Evolutionary conservation across 805 yeast species (phyloP).

Genomic region (Barnettozyma populi): DNA sequence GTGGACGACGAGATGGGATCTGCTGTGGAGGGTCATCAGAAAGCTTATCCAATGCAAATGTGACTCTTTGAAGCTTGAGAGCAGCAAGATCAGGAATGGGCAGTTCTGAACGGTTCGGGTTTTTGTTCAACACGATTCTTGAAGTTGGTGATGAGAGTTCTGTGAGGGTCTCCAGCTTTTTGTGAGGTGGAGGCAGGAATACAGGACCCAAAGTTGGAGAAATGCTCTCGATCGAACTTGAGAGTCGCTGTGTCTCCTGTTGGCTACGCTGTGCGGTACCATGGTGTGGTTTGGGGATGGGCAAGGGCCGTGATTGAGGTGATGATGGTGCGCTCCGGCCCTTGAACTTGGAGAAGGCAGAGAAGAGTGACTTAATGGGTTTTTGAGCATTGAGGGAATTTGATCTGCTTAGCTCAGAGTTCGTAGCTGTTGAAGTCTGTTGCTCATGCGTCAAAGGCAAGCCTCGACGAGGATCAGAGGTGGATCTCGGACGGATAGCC

Average conservation of each 20-base stretch:
- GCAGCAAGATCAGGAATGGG: constrained; percentile 28
- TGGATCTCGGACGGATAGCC: constrained; percentile 23
- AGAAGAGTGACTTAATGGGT: constrained; percentile 26
- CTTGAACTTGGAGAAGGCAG: constrained; percentile 27
- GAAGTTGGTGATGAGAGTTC: neutral
- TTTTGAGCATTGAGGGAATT: constrained; percentile 18
- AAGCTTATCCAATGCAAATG: constrained; percentile 71
- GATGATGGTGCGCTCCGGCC: constrained; percentile 16
- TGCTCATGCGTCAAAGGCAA: neutral
- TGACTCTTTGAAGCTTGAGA: constrained; percentile 52
- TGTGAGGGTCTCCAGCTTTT: constrained; percentile 6
- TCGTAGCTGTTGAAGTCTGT: neutral
- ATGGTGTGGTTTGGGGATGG: constrained; percentile 12
- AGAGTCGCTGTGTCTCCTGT: neutral
- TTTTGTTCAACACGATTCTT: constrained; percentile 40
- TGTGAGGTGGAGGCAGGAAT: constrained; percentile 4
- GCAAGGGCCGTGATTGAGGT: constrained; percentile 15
- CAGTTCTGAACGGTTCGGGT: constrained; percentile 33
- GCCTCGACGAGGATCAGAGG: constrained; percentile 18
- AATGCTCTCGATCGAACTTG: constrained; percentile 12
- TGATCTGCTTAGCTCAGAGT: constrained; percentile 14
- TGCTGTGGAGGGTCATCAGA: constrained; percentile 88
- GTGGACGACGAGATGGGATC: constrained; percentile 81
- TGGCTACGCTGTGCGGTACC: constrained; percentile 5
- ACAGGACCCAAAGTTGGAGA: constrained; percentile 13